Percentiles rank a stretch among this genome's conserved stretches.
phyloP scores from a whole-genome alignment of 176 grass and related monocot genomes.

The Panicum miliaceum region DNA sequence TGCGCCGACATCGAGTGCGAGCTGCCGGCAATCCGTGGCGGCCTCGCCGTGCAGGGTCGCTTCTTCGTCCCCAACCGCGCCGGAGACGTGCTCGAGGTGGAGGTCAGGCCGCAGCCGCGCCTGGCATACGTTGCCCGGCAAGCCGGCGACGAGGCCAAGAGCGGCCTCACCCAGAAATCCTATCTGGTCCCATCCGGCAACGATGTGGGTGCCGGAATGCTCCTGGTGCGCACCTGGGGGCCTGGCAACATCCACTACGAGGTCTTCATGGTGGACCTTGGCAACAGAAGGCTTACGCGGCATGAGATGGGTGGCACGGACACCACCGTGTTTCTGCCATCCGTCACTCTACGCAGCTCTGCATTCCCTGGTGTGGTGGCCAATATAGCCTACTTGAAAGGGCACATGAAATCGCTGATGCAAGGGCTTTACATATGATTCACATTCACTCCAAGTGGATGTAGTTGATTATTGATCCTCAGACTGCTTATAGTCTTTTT shows the following conservation, averaged over 20 bases:
- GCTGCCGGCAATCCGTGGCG: background rate
- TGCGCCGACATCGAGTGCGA: background rate
- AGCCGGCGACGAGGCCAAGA: too few relatives aligned
- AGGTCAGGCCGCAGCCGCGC: background rate
- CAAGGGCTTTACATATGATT: background rate
- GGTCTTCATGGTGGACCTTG: background rate
- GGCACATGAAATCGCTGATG: background rate
- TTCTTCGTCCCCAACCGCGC: background rate
- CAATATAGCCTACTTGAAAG: background rate
- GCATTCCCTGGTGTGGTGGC: background rate
- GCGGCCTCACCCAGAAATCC: background rate
- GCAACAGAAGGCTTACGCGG: background rate
- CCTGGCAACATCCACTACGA: too few relatives aligned
- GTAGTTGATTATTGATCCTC: background rate
- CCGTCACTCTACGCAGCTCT: background rate
- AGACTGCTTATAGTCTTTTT: too few relatives aligned
- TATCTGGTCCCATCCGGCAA: background rate
- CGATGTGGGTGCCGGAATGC: background rate
- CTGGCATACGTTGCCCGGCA: background rate
- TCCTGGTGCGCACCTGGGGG: background rate
- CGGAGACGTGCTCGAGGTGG: background rate
- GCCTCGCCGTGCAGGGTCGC: background rate
- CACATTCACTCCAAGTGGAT: background rate
- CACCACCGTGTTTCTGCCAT: background rate
- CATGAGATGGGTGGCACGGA: background rate